These are phyloP conservation scores for Aechmea fasciata DNA, from an alignment of 176 grass and related monocot species.

Conservation along the genomic window DNA sequence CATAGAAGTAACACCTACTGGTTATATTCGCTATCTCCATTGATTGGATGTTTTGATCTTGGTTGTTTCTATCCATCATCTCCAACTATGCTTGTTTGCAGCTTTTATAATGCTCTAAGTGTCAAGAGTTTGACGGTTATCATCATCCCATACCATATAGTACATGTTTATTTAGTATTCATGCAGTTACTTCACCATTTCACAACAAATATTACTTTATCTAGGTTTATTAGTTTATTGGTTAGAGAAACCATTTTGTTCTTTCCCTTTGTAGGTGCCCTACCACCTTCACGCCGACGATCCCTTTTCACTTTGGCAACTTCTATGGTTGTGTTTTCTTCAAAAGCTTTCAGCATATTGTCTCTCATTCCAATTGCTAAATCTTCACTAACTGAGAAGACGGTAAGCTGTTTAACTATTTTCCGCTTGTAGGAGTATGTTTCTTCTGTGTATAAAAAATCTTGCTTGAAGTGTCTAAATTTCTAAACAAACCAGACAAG, in stretches of 20 bases:
- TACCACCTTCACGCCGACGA: conserved; percentile 59
- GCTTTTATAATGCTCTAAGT: too few relatives aligned
- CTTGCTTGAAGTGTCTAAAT: neutral
- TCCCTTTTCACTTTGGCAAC: conserved; percentile 92
- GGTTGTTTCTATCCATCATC: too few relatives aligned
- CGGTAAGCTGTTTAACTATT: conserved; percentile 34
- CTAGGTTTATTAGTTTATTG: conserved; percentile 6
- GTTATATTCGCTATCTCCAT: too few relatives aligned
- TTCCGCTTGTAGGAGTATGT: neutral
- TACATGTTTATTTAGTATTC: too few relatives aligned
- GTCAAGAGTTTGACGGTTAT: too few relatives aligned
- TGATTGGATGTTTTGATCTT: too few relatives aligned
- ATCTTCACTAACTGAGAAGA: conserved; percentile 49
- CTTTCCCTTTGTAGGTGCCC: conserved; percentile 42
- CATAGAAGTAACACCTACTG: too few relatives aligned
- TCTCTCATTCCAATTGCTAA: conserved; percentile 69
- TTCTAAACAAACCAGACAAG: too few relatives aligned
- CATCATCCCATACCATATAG: neutral
- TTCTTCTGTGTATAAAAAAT: neutral
- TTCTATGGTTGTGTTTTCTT: conserved; percentile 83
- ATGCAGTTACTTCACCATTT: too few relatives aligned
- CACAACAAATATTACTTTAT: too few relatives aligned
- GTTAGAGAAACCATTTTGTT: conserved; percentile 1
- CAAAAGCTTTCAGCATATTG: conserved; percentile 80
- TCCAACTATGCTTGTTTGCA: too few relatives aligned